phyloP scores from a whole-genome alignment of 768 basidiomycete genomes.

The Phaeotremella fagi region DNA sequence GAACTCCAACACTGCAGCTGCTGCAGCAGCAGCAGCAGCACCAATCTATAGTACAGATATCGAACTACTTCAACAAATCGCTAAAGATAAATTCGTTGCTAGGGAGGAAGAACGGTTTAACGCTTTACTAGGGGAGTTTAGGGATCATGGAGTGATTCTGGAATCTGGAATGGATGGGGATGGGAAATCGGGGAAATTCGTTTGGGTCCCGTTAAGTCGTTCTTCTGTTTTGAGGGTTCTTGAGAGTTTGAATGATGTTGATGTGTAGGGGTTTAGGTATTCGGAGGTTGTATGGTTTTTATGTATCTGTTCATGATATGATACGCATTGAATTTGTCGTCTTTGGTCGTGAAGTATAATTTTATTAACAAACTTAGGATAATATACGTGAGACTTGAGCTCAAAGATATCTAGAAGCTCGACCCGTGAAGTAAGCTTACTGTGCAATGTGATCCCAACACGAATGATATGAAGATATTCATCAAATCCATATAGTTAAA shows the following conservation, averaged over 20 bases:
- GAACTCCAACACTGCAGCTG: no score
- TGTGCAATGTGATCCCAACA: no score
- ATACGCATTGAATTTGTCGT: no score
- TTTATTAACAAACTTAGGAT: no score
- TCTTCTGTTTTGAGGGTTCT: constrained; percentile 57
- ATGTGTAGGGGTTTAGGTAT: constrained; percentile 13
- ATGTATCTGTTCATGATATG: no score
- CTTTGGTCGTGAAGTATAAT: no score
- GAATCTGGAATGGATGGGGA: constrained; percentile 50
- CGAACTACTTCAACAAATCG: constrained; percentile 51
- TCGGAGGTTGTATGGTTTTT: background rate
- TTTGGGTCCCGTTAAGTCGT: constrained; percentile 84
- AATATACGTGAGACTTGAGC: no score
- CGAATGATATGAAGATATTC: no score
- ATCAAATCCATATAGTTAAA: no score
- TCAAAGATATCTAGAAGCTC: no score
- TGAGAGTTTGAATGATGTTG: constrained; percentile 38
- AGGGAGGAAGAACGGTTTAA: constrained; percentile 79
- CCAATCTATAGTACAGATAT: constrained; percentile 58
- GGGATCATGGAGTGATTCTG: constrained; percentile 64
- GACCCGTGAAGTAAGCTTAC: no score
- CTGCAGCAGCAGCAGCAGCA: constrained; percentile 60
- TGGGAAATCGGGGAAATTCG: constrained; percentile 56
- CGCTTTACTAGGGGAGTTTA: constrained; percentile 79
- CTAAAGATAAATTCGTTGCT: constrained; percentile 79